These are phyloP conservation scores for Shiraia sp. DNA, from an alignment of 2,329 filamentous ascomycete species.

Conservation along the genomic window DNA sequence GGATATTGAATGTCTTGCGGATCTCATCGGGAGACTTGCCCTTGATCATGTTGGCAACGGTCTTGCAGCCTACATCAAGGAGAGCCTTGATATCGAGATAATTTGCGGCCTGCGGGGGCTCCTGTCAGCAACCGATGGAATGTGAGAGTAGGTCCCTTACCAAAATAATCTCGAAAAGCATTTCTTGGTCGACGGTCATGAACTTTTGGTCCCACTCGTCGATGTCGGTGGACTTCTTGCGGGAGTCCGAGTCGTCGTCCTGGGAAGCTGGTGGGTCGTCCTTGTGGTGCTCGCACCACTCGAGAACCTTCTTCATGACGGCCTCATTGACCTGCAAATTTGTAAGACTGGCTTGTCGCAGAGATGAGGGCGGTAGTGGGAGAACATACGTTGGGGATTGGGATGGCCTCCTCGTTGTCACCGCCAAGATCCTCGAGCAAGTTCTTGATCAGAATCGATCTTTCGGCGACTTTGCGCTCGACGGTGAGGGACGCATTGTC, in stretches of 20 bases:
- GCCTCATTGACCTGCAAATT: constrained; percentile 76
- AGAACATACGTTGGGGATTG: constrained; percentile 72
- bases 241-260: constrained; percentile 89
- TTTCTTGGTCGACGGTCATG: constrained; percentile 99
- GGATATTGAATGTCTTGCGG: constrained; percentile 99
- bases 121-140: constrained; percentile 14
- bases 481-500: constrained; percentile 52
- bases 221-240: constrained; percentile 98
- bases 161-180: constrained; percentile 99
- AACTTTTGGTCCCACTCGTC: constrained; percentile 99
- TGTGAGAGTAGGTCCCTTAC: constrained; percentile 55
- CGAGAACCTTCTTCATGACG: constrained; percentile 92
- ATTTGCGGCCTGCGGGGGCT: constrained; percentile 75
- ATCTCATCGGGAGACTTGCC: constrained; percentile 99
- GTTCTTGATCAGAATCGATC: constrained; percentile 96
- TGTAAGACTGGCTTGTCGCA: constrained; percentile 27
- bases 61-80: constrained; percentile 98
- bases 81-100: constrained; percentile 99
- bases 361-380: background rate
- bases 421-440: constrained; percentile 90
- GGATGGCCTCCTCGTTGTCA: constrained; percentile 69
- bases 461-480: constrained; percentile 80
- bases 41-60: constrained; percentile 99
- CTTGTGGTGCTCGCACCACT: constrained; percentile 97
- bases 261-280: constrained; percentile 78